Percentiles rank a stretch among this genome's conserved stretches.
Conservation (phyloP, 106 monocot genomes). For the Amphibolis antarctica region DNA sequence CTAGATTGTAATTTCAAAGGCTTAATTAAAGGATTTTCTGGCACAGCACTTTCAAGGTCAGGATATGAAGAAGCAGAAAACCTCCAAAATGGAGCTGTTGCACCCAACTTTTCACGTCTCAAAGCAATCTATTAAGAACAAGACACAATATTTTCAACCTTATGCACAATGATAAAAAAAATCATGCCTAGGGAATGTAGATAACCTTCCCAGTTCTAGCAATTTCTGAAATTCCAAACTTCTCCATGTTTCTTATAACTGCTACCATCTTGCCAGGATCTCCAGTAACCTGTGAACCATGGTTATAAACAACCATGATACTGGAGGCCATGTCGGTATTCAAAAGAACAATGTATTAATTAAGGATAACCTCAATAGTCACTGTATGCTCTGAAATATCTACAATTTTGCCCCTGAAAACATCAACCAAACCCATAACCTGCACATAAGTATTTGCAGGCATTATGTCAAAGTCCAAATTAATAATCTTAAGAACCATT, state of each 20-base stretch:
- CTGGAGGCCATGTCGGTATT: not conserved
- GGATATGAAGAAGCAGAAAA: conserved; percentile 96
- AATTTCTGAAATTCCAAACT: conserved; percentile 93
- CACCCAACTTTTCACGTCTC: conserved; percentile 84
- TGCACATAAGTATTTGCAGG: conserved; percentile 10
- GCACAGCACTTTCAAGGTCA: conserved; percentile 38
- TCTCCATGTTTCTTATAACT: conserved; percentile 60
- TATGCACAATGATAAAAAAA: not conserved
- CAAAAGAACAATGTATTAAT: conserved; percentile 3
- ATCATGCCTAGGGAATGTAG: not conserved
- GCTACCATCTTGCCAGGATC: conserved; percentile 96
- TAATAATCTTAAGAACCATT: not conserved
- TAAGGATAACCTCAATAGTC: conserved; percentile 58
- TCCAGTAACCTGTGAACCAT: conserved; percentile 60
- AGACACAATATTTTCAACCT: conserved; percentile 4
- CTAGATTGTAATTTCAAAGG: conserved; percentile 12
- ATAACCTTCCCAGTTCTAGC: conserved; percentile 92
- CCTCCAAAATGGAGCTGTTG: conserved; percentile 80
- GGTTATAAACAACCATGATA: too few relatives aligned
- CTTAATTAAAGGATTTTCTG: conserved; percentile 23
- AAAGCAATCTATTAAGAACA: conserved; percentile 60
- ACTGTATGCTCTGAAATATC: conserved; percentile 78
- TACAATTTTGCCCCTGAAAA: conserved; percentile 81
- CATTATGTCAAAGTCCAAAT: too few relatives aligned
- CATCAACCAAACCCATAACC: conserved; percentile 81